phyloP scores from a whole-genome alignment of 2,329 filamentous ascomycete species.

The Xylariaceae sp. region DNA sequence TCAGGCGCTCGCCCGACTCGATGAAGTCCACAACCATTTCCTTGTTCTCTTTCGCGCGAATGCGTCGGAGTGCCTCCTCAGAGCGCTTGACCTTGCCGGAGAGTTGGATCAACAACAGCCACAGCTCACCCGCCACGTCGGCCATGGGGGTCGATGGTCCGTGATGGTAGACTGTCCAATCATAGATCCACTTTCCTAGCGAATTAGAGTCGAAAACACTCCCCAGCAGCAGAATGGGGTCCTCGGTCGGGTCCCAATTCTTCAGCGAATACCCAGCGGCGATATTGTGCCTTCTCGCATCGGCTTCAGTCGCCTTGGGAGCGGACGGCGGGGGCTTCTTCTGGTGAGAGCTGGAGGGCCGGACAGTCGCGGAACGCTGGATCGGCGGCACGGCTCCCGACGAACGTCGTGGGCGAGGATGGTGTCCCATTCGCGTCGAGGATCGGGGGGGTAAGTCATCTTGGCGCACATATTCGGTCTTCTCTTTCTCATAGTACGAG shows the following conservation, averaged over 20 bases:
- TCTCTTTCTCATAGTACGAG: constrained; percentile 29
- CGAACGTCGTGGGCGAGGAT: constrained; percentile 37
- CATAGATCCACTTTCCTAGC: constrained; percentile 97
- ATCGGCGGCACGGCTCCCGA: constrained; percentile 34
- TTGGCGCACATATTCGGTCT: constrained; percentile 34
- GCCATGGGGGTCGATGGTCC: constrained; percentile 75
- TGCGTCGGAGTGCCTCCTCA: constrained; percentile 66
- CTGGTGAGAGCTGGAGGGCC: constrained; percentile 35
- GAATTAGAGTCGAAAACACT: constrained; percentile 98
- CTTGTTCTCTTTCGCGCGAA: constrained; percentile 64
- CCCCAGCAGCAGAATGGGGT: constrained; percentile 87
- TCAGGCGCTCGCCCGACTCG: constrained; percentile 78
- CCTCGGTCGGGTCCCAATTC: constrained; percentile 94
- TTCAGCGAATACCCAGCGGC: constrained; percentile 89
- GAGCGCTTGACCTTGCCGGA: constrained; percentile 90
- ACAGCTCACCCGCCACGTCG: constrained; percentile 88
- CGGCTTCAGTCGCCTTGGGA: constrained; percentile 45
- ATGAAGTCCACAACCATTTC: constrained; percentile 89
- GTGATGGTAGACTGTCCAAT: constrained; percentile 94
- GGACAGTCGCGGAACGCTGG: constrained; percentile 45
- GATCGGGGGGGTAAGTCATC: constrained; percentile 31
- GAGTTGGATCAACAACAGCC: constrained; percentile 89
- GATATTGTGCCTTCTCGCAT: constrained; percentile 62
- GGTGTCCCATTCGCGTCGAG: constrained; percentile 29
- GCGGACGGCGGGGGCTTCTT: constrained; percentile 28